Percentiles rank a stretch among this genome's conserved stretches.
Evolutionary conservation across 106 monocot species (phyloP).

Genomic region (Platanthera guangdongensis): DNA sequence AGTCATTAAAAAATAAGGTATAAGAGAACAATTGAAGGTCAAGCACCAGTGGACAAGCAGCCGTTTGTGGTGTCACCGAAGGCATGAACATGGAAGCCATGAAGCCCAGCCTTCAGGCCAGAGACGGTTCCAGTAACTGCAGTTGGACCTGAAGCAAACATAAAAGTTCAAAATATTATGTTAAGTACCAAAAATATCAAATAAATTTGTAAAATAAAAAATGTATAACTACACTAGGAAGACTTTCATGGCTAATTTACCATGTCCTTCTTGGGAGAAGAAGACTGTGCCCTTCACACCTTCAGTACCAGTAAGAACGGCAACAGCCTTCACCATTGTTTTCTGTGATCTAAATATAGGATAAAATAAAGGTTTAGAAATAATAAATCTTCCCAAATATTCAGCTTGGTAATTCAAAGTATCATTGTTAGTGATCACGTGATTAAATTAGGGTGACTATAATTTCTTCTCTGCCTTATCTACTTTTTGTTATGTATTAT

Average conservation of each 20-base stretch:
- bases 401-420: too few relatives aligned
- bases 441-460: too few relatives aligned
- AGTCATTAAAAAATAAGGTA: not conserved
- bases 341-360: constrained; percentile 21
- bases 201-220: not conserved
- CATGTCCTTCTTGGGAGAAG: constrained; percentile 61
- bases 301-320: constrained; percentile 36
- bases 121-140: constrained; percentile 39
- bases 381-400: not conserved
- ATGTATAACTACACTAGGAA: not conserved
- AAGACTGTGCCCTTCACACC: constrained; percentile 44
- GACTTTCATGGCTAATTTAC: constrained; percentile 18
- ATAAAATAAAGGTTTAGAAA: not conserved
- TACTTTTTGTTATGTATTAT: too few relatives aligned
- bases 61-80: constrained; percentile 85
- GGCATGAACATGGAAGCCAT: constrained; percentile 66
- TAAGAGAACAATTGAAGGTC: not conserved
- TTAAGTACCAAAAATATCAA: not conserved
- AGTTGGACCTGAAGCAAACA: constrained; percentile 34
- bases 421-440: too few relatives aligned
- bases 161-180: not conserved
- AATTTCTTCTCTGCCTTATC: too few relatives aligned
- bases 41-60: constrained; percentile 78
- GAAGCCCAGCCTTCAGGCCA: constrained; percentile 48
- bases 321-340: constrained; percentile 66